Conservation (phyloP, 2,329 filamentous ascomycete species). For the Arthrobotrys pseudoclavata region DNA sequence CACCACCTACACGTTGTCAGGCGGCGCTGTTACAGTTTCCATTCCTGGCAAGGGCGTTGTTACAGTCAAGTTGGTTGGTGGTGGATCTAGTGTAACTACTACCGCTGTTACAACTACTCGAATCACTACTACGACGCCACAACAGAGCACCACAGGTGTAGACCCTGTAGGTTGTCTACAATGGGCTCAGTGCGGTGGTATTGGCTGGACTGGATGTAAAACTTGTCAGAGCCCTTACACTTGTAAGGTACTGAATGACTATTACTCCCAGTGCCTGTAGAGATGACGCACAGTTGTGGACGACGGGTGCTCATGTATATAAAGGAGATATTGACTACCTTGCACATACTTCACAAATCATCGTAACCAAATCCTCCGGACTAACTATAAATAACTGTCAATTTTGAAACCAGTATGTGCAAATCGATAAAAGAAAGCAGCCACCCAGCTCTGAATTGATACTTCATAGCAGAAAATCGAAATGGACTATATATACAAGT, state of each 20-base stretch:
- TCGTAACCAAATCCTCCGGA: neutral
- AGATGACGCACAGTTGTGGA: neutral
- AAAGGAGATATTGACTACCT: neutral
- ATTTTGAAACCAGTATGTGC: neutral
- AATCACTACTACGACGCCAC: slow-evolving; percentile 48
- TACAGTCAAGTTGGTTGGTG: slow-evolving; percentile 38
- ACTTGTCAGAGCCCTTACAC: slow-evolving; percentile 63
- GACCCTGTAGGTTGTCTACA: slow-evolving; percentile 3
- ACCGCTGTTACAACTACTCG: slow-evolving; percentile 42
- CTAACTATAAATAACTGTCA: neutral
- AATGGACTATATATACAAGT: slow-evolving; percentile 1
- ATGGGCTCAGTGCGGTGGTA: slow-evolving; percentile 62
- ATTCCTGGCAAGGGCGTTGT: slow-evolving; percentile 44
- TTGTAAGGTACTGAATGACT: slow-evolving; percentile 62
- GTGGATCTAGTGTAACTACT: slow-evolving; percentile 31
- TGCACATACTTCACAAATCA: neutral
- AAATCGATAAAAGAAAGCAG: slow-evolving; percentile 5
- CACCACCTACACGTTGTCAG: slow-evolving; percentile 29
- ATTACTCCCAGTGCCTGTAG: slow-evolving; percentile 60
- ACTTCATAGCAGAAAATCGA: neutral
- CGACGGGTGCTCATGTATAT: neutral
- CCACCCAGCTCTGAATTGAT: slow-evolving; percentile 13
- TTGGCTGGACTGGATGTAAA: slow-evolving; percentile 63
- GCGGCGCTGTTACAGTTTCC: slow-evolving; percentile 47
- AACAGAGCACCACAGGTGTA: neutral